Base-by-base conservation (phyloP, 495 filamentous ascomycete species). In the Rhypophila decipiens region DNA sequence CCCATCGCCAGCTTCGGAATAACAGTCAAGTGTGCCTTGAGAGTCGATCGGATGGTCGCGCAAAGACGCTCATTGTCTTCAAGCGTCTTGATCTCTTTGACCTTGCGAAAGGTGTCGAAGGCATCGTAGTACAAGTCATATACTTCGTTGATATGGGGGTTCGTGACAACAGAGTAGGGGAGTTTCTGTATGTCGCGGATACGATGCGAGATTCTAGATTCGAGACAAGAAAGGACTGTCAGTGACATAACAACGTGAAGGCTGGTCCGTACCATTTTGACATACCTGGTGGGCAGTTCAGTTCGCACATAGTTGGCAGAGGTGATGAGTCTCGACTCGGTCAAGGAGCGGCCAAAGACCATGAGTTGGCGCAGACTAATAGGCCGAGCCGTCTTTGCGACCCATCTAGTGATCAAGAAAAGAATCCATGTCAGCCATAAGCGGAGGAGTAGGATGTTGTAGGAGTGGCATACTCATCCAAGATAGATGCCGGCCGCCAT, bases 281-380 rank as follows among this genome's bases (percentile, higher is more conserved):
- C 70, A 49, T 64, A 84, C 87, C 88, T 79, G n/a, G 86, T 89
- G 8, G 93, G 93, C 19, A 98, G 78, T 69, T 98, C 93, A 4
- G 87, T 90, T 31, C 93, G 87, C 35, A 97, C 88, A 74, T 97
- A 98, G 65, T 97, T 97, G 23, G 94, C 94, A 36, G 90, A 95
- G 71, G 85, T 87, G 43, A 98, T 80, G 44, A 98, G 76, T 47
- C 94, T 84, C 17, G 78, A 73, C 65, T 97, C 94, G 33, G 90
- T 96, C 62, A 98, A 66, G 11, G 90, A 90, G 21, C 93, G 85
- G 0, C 76, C 75, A 60, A 97, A 99, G 55, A 97, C 94, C 58
- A 93, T 96, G 55, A 99, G 76, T 64, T 94, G 89, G 33, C 89
- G 83, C 44, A 96, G 70, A 65, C 85, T 90, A 58, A 96, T 94